Conservation (phyloP, 805 yeast genomes). For the Kodamaea sagamina region DNA sequence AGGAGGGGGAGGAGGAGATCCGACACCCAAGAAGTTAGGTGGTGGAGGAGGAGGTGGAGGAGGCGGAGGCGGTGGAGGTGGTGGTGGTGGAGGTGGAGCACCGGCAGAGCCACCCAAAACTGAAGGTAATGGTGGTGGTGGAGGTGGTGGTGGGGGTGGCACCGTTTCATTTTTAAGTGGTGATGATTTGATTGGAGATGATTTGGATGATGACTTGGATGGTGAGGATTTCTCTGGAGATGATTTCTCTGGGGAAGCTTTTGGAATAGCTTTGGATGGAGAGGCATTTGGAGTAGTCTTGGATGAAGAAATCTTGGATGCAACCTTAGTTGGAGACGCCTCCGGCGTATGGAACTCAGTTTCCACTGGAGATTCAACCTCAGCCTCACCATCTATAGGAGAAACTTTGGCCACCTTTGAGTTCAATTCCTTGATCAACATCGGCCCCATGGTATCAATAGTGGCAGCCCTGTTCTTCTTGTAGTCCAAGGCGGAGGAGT, state of each 20-base stretch:
- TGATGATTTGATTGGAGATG: no score
- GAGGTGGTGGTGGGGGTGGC: constrained; percentile 18
- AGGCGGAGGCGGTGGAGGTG: constrained; percentile 20
- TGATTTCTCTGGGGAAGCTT: no score
- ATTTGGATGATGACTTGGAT: no score
- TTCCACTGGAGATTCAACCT: not conserved
- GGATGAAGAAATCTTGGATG: not conserved
- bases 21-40: no score
- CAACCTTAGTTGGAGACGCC: not conserved
- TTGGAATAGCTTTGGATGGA: not conserved
- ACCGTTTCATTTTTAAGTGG: no score
- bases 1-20: no score
- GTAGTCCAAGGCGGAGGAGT: constrained; percentile 25
- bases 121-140: constrained; percentile 26
- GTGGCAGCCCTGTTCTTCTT: constrained; percentile 34
- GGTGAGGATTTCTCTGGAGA: no score
- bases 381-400: constrained; percentile 29
- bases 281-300: not conserved
- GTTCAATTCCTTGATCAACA: constrained; percentile 55
- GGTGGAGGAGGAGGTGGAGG: constrained; percentile 23
- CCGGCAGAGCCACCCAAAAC: constrained; percentile 9
- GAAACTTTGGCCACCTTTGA: constrained; percentile 48
- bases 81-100: no score
- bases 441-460: constrained; percentile 45
- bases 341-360: not conserved